Evolutionary conservation across 768 basidiomycete genomes (phyloP), one percentile per base, ranked within the genome.

Genomic region (Cubamyces sp.): DNA sequence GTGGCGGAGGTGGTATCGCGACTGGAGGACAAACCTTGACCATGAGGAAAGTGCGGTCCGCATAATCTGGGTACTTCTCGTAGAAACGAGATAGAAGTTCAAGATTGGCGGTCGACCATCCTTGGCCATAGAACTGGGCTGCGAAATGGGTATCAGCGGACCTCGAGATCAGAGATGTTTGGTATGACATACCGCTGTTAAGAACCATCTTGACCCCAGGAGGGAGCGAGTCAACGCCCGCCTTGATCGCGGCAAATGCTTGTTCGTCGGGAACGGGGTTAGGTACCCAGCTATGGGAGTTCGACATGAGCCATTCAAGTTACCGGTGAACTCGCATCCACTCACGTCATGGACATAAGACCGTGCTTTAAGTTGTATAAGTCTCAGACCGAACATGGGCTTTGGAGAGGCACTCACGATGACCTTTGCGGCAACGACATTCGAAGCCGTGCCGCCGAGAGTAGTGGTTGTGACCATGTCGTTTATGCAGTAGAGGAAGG

Each of bases 201-300:
- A 87, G 61, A 51, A 84, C 65, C 68, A 82, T 78, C 69, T 84
- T 83, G 26, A 70, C 73, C 18, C 78, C 81, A 0, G 74, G 64
- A 1, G 79, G 79, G 16, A 81, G 68, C 0, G 74, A 69, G 39
- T 79, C 75, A 60, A 83, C 66, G 4, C 78, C 79, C 16, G 78
- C 78, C 68, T 83, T 84, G 74, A 90, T 87, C 2, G 84, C 76
- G 16, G 80, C 82, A 62, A 90, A 88, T 7, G 82, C 82, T 39
- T 84, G 78, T 57, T 85, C 85, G 58, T 90, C 87, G 0, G 83
- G 74, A 25, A 79, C 73, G 4, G 76, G 52, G 9, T 66, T 71
- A 81, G 79, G 68, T 78, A 85, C 81, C 52, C 39, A 42, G 30
- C 49, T 51, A 26, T 25, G 25, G 5, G 42, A 6, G 28, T 2